Evolutionary conservation across 2,329 filamentous ascomycete species (phyloP).

Genomic region (Mycosphaerella sp.): DNA sequence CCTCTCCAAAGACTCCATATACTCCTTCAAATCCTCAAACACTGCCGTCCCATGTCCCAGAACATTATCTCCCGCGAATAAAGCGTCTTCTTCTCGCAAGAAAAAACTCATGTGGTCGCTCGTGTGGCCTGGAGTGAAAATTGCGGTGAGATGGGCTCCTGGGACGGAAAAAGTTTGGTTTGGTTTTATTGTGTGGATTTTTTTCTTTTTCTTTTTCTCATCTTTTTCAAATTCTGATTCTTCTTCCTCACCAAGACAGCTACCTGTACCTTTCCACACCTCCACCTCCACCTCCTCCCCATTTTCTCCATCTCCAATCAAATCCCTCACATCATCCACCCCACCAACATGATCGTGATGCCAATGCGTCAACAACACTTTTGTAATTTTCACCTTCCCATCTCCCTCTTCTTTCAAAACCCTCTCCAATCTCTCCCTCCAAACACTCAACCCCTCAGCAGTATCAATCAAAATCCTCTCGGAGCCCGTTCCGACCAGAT

Average conservation of each 20-base stretch:
- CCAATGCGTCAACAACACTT: constrained; percentile 81
- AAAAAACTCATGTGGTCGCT: constrained; percentile 70
- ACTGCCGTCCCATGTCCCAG: constrained; percentile 75
- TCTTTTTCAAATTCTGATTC: too few species aligned
- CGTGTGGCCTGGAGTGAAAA: constrained; percentile 69
- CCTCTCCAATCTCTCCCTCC: constrained; percentile 59
- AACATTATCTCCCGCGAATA: constrained; percentile 88
- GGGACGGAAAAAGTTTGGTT: constrained; percentile 34
- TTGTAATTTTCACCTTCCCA: constrained; percentile 55
- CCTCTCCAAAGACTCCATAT: constrained; percentile 60
- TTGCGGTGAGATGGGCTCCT: constrained; percentile 61
- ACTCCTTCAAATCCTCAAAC: constrained; percentile 67
- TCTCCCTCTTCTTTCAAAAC: constrained; percentile 46
- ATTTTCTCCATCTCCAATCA: constrained; percentile 19
- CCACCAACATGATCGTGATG: constrained; percentile 81
- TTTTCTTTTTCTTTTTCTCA: too few species aligned
- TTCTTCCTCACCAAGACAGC: too few species aligned
- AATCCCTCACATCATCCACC: constrained; percentile 55
- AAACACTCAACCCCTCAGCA: constrained; percentile 70
- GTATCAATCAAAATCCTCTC: constrained; percentile 81
- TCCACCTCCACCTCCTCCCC: too few species aligned
- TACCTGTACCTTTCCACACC: too few species aligned
- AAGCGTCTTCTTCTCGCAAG: constrained; percentile 67
- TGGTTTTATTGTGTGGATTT: too few species aligned
- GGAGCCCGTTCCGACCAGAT: constrained; percentile 72